Conservation (phyloP, 768 basidiomycete species). For the Leccinum pellstonianum region DNA sequence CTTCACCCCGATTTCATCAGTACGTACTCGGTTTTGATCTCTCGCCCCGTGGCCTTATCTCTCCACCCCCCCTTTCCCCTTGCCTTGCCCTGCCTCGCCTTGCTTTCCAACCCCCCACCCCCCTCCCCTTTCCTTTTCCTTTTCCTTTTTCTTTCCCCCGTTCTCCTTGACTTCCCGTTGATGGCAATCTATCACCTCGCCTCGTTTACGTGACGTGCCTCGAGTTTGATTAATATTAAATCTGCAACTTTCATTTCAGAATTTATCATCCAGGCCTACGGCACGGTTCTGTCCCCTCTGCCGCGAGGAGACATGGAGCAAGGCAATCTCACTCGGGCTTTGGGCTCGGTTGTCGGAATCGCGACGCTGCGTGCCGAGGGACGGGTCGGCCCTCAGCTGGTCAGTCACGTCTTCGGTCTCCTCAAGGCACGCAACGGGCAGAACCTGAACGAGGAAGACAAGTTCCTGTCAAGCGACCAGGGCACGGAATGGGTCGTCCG, state of each 20-base stretch:
- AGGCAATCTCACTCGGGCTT: constrained; percentile 80
- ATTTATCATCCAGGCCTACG: constrained; percentile 87
- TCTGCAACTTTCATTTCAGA: constrained; percentile 43
- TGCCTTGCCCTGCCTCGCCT: neutral
- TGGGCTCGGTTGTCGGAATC: constrained; percentile 83
- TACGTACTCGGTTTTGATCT: constrained; percentile 46
- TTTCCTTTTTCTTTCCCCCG: neutral
- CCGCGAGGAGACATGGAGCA: constrained; percentile 67
- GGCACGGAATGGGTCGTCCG: constrained; percentile 88
- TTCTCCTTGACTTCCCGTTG: constrained; percentile 7
- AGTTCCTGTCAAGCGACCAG: constrained; percentile 81
- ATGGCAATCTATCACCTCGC: constrained; percentile 31
- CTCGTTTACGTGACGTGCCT: constrained; percentile 33
- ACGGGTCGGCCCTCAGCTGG: constrained; percentile 82
- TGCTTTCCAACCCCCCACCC: constrained; percentile 8
- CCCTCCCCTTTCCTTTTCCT: neutral
- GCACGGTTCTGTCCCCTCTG: constrained; percentile 72
- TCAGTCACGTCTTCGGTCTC: constrained; percentile 86
- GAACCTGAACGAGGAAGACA: constrained; percentile 65
- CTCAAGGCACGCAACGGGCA: constrained; percentile 74
- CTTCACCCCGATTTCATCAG: constrained; percentile 95
- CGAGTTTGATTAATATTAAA: constrained; percentile 32
- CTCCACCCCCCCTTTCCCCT: constrained; percentile 1
- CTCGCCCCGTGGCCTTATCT: constrained; percentile 27
- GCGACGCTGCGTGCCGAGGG: constrained; percentile 84